A percentile compares a stretch with the other conserved stretches of the same genome.
Evolutionary conservation across 1,284 basidiomycete species (phyloP).

Genomic region (Cryptococcus sp.): DNA sequence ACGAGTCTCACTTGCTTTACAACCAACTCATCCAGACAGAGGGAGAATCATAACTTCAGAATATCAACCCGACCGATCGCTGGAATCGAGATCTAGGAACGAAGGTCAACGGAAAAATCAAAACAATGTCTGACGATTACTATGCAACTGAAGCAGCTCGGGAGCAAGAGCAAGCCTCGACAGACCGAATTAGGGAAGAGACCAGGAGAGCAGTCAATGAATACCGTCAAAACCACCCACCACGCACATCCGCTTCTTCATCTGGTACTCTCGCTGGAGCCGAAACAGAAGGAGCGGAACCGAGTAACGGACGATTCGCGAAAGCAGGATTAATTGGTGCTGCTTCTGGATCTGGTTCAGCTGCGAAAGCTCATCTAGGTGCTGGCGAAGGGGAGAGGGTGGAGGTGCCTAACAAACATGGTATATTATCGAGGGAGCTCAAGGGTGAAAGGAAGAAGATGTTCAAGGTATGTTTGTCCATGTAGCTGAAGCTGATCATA

Average conservation of each 20-base stretch:
- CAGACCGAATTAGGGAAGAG: not conserved
- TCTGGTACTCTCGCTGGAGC: not conserved
- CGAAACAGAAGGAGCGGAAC: too few relatives aligned
- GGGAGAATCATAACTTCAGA: too few relatives aligned
- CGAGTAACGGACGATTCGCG: slow-evolving; percentile 4
- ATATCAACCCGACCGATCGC: too few relatives aligned
- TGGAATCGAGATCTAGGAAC: too few relatives aligned
- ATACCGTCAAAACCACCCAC: too few relatives aligned
- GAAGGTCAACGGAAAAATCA: too few relatives aligned
- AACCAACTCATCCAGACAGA: too few relatives aligned
- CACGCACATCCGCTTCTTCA: too few relatives aligned
- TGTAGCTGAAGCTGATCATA: not conserved
- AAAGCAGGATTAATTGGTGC: slow-evolving; percentile 12
- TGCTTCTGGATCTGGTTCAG: slow-evolving; percentile 5
- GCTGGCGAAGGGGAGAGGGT: slow-evolving; percentile 11
- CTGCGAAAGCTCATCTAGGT: slow-evolving; percentile 2
- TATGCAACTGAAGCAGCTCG: too few relatives aligned
- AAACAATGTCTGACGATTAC: too few relatives aligned
- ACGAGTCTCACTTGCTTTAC: too few relatives aligned
- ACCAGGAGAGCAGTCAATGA: not conserved
- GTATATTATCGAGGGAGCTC: slow-evolving; percentile 9
- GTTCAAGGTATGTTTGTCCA: slow-evolving; percentile 15
- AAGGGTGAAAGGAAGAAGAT: slow-evolving; percentile 10
- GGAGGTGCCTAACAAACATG: slow-evolving; percentile 13
- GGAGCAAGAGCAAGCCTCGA: too few relatives aligned